Percentiles rank a stretch among this genome's conserved stretches.
phyloP scores from a whole-genome alignment of 768 basidiomycete genomes.

The Termitomyces sp. region DNA sequence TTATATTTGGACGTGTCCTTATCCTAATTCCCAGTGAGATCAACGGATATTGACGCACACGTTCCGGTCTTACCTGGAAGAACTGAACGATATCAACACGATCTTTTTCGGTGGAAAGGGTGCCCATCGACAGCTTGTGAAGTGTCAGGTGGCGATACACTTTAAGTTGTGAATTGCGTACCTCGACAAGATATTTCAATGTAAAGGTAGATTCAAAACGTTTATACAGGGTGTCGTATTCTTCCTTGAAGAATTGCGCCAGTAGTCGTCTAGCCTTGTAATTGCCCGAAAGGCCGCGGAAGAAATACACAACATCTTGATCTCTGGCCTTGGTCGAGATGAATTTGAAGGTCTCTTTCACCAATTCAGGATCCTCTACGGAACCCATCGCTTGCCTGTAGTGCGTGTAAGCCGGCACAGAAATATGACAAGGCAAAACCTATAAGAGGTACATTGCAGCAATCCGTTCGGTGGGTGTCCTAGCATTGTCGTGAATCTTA shows the following conservation, averaged over 20 bases:
- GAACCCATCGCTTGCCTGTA: conserved; percentile 60
- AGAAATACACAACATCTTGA: conserved; percentile 62
- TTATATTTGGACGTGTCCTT: conserved; percentile 69
- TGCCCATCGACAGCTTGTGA: conserved; percentile 16
- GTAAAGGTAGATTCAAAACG: conserved; percentile 69
- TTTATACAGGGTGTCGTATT: conserved; percentile 62
- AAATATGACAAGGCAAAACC: background rate
- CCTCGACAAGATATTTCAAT: conserved; percentile 47
- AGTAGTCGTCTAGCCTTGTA: conserved; percentile 44
- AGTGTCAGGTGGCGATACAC: conserved; percentile 21
- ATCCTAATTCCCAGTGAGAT: conserved; percentile 32
- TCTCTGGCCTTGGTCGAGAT: conserved; percentile 48
- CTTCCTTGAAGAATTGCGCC: conserved; percentile 59
- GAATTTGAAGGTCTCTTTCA: conserved; percentile 59
- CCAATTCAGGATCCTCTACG: conserved; percentile 47
- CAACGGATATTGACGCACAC: background rate
- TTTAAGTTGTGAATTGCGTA: conserved; percentile 22
- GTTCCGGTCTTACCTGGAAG: conserved; percentile 59
- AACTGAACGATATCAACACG: conserved; percentile 55
- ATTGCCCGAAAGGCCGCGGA: conserved; percentile 55
- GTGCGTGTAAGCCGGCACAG: conserved; percentile 5
- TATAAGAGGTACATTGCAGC: conserved; percentile 54
- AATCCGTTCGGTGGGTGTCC: conserved; percentile 67
- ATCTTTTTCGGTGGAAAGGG: conserved; percentile 65
- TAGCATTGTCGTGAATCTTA: conserved; percentile 62